Base-by-base conservation (phyloP, 805 yeast genomes). In the Ogataea henricii region DNA sequence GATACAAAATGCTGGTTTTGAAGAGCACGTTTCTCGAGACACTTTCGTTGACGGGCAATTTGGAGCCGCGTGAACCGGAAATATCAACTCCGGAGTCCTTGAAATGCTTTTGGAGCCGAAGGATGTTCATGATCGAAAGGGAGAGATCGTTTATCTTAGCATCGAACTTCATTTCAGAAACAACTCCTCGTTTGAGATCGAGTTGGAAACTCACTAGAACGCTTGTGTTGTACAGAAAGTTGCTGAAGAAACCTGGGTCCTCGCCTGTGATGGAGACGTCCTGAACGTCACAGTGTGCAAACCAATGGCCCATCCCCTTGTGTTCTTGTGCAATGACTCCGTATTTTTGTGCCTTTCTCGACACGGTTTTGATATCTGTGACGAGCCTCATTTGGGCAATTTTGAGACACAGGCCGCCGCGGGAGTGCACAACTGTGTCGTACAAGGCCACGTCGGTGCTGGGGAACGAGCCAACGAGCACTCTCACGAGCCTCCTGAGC, bases 391-490 rank as follows among this genome's bases (percentile, higher is more conserved):
- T 9, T 47, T 27, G 34, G 12, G 35, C 9, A 3, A 43, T 36
- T 18, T 43, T 36, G 25, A 42, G 39, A 8, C 25, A 23, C 17
- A 42, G 22, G 2, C 30, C 37, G 7, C 21, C 35, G 2, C 25
- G 16, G 6, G 35, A 13, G 1, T 40, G 27, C 8, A 64, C 4
- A 3, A 26, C 40, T 4, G 55, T 20, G 16, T 53, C 48, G n/a
- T 33, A 26, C 7, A 66, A 26, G 26, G 44, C 43, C 3, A 66
- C 14, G 1, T 56, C 54, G 3, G 53, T 18, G 27, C 61, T 60
- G 0, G 68, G 68, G 21, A 59, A 45, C 9, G 46, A 49, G 2
- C 48, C 39, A 7, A 59, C 29, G 6, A 57, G n/a, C n/a, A 55
- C 42, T 16, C 51, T 45, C 1, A 52, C 13, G 1, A 60, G 14